These are phyloP conservation scores for Flaveria linearis DNA, from an alignment of 129 eudicot species.

Conservation along the genomic window DNA sequence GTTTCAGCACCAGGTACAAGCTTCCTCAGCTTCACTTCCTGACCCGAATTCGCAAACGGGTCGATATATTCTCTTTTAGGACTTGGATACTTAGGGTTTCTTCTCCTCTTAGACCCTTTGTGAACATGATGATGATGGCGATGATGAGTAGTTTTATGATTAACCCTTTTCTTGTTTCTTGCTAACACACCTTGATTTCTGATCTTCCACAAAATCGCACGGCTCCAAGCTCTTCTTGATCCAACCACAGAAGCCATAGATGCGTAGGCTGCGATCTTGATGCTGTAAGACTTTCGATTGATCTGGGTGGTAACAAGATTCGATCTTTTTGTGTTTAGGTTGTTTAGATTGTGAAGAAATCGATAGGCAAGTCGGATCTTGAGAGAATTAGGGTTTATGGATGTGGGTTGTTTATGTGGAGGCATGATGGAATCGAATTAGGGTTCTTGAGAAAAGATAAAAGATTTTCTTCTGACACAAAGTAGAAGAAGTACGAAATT, in stretches of 20 bases:
- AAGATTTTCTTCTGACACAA: not conserved
- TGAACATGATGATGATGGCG: conserved; percentile 7
- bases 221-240: conserved; percentile 73
- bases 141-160: conserved; percentile 10
- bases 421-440: conserved; percentile 31
- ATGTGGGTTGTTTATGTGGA: conserved; percentile 20
- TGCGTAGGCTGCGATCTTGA: conserved; percentile 66
- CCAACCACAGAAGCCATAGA: conserved; percentile 77
- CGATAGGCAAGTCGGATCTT: conserved; percentile 52
- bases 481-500: not conserved
- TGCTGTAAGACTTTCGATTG: conserved; percentile 32
- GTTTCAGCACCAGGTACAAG: conserved; percentile 78
- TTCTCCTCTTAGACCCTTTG: conserved; percentile 26
- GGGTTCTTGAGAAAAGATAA: too few species aligned
- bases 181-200: conserved; percentile 28
- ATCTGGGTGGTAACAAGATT: conserved; percentile 19
- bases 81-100: conserved; percentile 27
- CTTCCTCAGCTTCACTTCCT: conserved; percentile 52
- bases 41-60: conserved; percentile 40
- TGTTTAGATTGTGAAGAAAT: conserved; percentile 59
- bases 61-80: conserved; percentile 13
- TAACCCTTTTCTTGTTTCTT: conserved; percentile 3
- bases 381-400: conserved; percentile 45
- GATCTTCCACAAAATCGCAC: conserved; percentile 58
- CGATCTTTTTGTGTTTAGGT: conserved; percentile 34